Conservation (phyloP, 305 asterid genomes). For the Solanum hybrid region DNA sequence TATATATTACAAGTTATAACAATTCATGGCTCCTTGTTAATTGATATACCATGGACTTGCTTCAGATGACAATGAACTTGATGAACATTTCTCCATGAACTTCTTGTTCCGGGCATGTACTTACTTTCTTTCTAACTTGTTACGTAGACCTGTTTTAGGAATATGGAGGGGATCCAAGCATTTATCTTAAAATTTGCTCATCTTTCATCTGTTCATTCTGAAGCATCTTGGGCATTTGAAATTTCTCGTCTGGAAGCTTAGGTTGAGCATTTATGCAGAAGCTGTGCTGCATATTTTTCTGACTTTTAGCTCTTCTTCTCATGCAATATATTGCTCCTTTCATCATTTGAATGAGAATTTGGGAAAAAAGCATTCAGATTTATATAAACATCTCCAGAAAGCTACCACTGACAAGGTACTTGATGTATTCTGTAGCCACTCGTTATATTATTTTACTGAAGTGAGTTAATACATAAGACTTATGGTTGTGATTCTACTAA, state of each 20-base stretch:
- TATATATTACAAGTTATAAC: not conserved
- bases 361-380: not conserved
- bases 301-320: not conserved
- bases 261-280: not conserved
- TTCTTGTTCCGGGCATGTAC: not conserved
- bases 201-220: not conserved
- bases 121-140: not conserved
- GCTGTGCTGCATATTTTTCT: not conserved
- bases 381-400: not conserved
- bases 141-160: not conserved
- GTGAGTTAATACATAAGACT: not conserved
- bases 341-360: not conserved
- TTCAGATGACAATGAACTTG: not conserved
- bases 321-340: not conserved
- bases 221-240: not conserved
- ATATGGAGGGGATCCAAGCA: not conserved
- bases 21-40: not conserved
- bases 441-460: not conserved
- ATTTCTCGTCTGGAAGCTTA: not conserved
- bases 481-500: not conserved
- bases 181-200: not conserved
- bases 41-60: not conserved
- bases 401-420: not conserved
- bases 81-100: not conserved
- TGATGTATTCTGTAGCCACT: not conserved